These are phyloP conservation scores for Alternaria postmessia DNA, from an alignment of 2,329 filamentous ascomycete species.

Conservation along the genomic window DNA sequence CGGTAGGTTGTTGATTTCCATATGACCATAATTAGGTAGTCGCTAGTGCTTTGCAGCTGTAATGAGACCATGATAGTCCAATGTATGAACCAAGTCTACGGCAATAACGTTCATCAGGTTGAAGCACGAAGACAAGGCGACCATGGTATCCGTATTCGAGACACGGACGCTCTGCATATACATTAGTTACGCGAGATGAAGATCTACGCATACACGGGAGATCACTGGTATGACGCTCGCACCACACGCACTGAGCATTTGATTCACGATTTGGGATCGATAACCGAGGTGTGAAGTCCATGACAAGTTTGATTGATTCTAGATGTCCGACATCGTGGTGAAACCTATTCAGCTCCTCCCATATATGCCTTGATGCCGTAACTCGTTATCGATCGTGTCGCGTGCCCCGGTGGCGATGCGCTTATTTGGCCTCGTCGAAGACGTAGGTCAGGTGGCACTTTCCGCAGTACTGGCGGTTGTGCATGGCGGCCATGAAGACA, in stretches of 20 bases:
- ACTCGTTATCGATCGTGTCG: constrained; percentile 35
- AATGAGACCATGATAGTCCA: background rate
- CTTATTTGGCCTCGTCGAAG: constrained; percentile 71
- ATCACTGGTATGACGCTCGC: background rate
- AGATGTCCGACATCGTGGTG: constrained; percentile 36
- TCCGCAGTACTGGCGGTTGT: constrained; percentile 97
- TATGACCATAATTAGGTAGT: no score
- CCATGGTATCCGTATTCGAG: no score
- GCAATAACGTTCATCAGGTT: no score
- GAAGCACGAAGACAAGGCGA: no score
- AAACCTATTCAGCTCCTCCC: constrained; percentile 34
- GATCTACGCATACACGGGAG: background rate
- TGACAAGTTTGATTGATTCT: constrained; percentile 38
- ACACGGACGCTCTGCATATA: background rate
- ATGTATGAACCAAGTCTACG: background rate
- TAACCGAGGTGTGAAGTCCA: constrained; percentile 17
- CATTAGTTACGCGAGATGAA: background rate
- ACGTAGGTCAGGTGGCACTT: constrained; percentile 76
- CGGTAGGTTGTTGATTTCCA: no score
- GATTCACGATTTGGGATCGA: background rate
- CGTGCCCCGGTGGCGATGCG: constrained; percentile 21
- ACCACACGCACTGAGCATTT: background rate
- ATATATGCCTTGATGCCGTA: constrained; percentile 35
- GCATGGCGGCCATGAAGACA: constrained; percentile 99
- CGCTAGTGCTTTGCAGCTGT: background rate